Percentiles rank a stretch among this genome's conserved stretches.
phyloP scores from a whole-genome alignment of 371 early-diverging fungal genomes.

The Rozella allomycis region DNA sequence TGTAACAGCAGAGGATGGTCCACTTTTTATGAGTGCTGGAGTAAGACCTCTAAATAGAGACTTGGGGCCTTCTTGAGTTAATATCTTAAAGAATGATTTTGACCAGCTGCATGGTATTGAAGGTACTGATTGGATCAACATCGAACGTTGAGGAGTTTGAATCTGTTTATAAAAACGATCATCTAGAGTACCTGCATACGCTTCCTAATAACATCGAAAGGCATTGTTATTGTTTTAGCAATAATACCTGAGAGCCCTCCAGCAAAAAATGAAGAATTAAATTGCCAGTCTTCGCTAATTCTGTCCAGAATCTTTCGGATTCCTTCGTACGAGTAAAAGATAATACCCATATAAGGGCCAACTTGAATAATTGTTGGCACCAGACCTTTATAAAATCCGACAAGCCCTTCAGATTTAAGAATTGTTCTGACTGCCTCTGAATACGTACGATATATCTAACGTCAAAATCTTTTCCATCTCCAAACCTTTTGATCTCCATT shows the following conservation, averaged over 20 bases:
- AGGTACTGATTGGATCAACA: no score
- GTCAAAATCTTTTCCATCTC: no score
- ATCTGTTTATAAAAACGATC: no score
- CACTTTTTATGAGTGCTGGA: constrained; percentile 67
- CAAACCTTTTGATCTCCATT: constrained; percentile 2
- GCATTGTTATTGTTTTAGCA: constrained; percentile 65
- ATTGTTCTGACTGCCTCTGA: constrained; percentile 38
- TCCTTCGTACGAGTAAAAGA: constrained; percentile 50
- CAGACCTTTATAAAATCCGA: constrained; percentile 70
- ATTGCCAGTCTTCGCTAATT: constrained; percentile 2
- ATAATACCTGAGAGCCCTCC: constrained; percentile 63
- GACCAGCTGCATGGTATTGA: no score
- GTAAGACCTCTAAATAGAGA: constrained; percentile 67
- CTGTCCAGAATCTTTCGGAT: neutral
- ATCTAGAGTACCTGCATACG: constrained; percentile 37
- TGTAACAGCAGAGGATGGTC: constrained; percentile 57
- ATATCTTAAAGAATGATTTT: constrained; percentile 40
- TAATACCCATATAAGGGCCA: constrained; percentile 76
- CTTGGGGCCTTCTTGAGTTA: constrained; percentile 43
- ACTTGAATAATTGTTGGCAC: constrained; percentile 62
- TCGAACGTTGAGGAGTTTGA: constrained; percentile 45
- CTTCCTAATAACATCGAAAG: constrained; percentile 56
- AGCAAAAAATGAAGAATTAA: constrained; percentile 2
- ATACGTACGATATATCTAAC: constrained; percentile 40
- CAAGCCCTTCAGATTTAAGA: constrained; percentile 38